A percentile compares a stretch with the other conserved stretches of the same genome.
These are phyloP conservation scores for Aspergillus diversus DNA, from an alignment of 495 filamentous ascomycete species.

Conservation along the genomic window DNA sequence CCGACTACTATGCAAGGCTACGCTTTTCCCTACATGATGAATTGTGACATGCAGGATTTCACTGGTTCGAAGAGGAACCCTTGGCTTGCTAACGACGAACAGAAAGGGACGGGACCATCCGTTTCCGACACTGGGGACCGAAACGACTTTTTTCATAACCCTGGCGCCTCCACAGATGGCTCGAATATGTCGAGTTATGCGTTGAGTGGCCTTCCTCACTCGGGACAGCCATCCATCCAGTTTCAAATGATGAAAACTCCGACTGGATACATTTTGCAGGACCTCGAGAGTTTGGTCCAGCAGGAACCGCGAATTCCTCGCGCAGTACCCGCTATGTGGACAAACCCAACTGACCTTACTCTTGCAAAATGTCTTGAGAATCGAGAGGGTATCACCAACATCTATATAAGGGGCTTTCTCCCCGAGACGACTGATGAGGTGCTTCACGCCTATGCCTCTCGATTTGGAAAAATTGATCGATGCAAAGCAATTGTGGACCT, in stretches of 20 bases:
- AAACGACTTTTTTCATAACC: conserved; percentile 30
- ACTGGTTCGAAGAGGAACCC: conserved; percentile 13
- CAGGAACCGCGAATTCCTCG: conserved; percentile 82
- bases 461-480: conserved; percentile 89
- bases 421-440: conserved; percentile 94
- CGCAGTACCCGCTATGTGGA: conserved; percentile 85
- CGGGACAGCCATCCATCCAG: conserved; percentile 32
- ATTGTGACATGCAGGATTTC: conserved; percentile 24
- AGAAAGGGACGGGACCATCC: conserved; percentile 26
- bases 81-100: conserved; percentile 28
- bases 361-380: conserved; percentile 92
- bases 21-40: conserved; percentile 38
- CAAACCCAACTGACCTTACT: conserved; percentile 70
- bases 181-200: conserved; percentile 29
- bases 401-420: conserved; percentile 94
- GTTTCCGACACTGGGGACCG: conserved; percentile 26
- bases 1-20: conserved; percentile 31
- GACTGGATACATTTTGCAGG: conserved; percentile 61
- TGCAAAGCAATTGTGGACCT: conserved; percentile 98
- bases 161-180: conserved; percentile 26
- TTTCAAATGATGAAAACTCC: conserved; percentile 49
- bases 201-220: conserved; percentile 29
- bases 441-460: conserved; percentile 75
- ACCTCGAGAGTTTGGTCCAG: conserved; percentile 71
- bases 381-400: conserved; percentile 83